Base-by-base conservation (phyloP, 2,329 filamentous ascomycete genomes). In the Acrocalymma vagum region DNA sequence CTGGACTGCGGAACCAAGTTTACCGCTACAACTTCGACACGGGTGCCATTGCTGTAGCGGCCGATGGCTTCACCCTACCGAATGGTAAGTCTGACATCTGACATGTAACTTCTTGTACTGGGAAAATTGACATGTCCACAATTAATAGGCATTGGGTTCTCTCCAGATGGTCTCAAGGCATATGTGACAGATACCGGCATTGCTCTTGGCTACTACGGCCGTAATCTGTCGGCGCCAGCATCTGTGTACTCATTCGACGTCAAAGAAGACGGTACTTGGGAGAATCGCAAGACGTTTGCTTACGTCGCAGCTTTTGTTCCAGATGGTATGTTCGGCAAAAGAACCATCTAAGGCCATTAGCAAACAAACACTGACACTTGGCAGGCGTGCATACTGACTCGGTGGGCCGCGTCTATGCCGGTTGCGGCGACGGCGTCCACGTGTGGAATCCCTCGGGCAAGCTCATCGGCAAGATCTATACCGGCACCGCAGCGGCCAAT, bases 331-430 rank as follows among this genome's bases (percentile, higher is more conserved):
- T 45, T 26, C n/a, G n/a, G n/a, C n/a, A n/a, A n/a, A n/a, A n/a
- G n/a, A n/a, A n/a, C n/a, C n/a, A n/a, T 20, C 7, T 10, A 4
- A 3, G 16, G n/a, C 8, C 4, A 21, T 13, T 6, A 10, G n/a
- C 6, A 24, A 17, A 10, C 26, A 25, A 11, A 7, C 6, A 22
- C 43, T 51, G 28, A 51, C 38, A 25, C 16, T 17, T 14, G 9
- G 20, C n/a, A 51, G 51, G 48, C 30, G 44, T 60, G 4, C 50
- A 58, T 36, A 50, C 48, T 16, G 58, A 59, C 22, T 55, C 53
- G 9, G 65, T 75, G 9, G 82, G 82, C 2, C 80, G 83, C 35
- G 73, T 85, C 3, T 85, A 76, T 48, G 66, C 72, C 25, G 76
- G 73, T 0, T 77, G 74, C 40, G 71, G 68, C 3, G 77, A 77